phyloP scores from a whole-genome alignment of 345 rosid genomes.

The Eucalyptus erythrocorys region DNA sequence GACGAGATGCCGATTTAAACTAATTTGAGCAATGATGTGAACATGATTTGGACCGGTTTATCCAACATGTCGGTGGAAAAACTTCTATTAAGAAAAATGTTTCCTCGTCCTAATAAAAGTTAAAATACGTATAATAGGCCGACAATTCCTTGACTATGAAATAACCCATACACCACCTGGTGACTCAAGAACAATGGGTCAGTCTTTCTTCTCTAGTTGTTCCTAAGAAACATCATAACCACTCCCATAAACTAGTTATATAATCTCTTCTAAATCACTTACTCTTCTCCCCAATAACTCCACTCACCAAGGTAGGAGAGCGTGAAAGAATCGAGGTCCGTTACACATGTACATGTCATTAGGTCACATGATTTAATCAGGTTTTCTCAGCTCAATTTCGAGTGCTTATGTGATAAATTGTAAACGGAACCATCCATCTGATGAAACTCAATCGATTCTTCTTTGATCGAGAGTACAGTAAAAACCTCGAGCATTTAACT shows the following conservation, averaged over 20 bases:
- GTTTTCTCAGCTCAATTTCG: neutral
- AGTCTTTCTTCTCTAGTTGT: no score
- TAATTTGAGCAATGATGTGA: neutral
- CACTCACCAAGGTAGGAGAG: neutral
- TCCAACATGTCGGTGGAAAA: neutral
- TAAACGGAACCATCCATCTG: neutral
- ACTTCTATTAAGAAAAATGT: neutral
- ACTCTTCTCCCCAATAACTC: no score
- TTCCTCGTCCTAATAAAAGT: neutral
- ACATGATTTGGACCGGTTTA: neutral
- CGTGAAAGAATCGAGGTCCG: neutral
- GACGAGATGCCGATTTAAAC: neutral
- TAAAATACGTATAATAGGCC: neutral
- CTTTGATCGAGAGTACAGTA: neutral
- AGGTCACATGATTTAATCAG: neutral
- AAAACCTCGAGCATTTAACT: neutral
- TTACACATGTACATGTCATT: neutral
- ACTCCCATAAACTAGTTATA: neutral
- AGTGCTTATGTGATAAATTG: neutral
- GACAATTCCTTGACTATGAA: no score
- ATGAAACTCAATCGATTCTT: neutral
- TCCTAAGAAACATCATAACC: no score
- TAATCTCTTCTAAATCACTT: neutral
- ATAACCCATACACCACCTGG: no score
- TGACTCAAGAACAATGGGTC: fast-evolving